These are phyloP conservation scores for Diaporthe australafricana DNA, from an alignment of 2,329 filamentous ascomycete species.

Conservation along the genomic window DNA sequence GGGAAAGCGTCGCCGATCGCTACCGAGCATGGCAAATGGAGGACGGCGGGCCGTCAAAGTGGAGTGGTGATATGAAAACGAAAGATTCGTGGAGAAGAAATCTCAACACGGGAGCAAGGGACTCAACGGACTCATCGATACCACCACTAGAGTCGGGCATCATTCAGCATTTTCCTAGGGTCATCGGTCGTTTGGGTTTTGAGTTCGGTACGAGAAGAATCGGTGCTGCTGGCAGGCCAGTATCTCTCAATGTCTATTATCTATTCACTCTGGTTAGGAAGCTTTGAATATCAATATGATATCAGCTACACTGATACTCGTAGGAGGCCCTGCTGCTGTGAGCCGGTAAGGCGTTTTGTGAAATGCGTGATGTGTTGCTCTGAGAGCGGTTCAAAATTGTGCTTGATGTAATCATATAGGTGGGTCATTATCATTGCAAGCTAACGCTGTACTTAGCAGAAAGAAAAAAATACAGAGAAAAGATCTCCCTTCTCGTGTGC, in stretches of 20 bases:
- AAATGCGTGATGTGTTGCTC: background rate
- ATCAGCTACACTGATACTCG: background rate
- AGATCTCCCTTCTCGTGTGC: background rate
- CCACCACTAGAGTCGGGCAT: constrained; percentile 6
- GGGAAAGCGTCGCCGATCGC: constrained; percentile 18
- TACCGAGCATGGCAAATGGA: constrained; percentile 2
- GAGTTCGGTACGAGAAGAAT: constrained; percentile 12
- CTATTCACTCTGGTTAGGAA: constrained; percentile 3
- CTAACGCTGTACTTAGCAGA: background rate
- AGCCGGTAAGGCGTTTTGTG: background rate
- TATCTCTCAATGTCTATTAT: constrained; percentile 28
- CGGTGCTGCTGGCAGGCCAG: constrained; percentile 25
- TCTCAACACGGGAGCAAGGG: background rate
- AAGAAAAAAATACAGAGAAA: background rate
- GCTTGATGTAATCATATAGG: background rate
- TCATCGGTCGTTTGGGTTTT: background rate
- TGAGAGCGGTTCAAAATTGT: background rate
- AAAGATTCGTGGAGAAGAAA: background rate
- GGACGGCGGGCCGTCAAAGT: constrained; percentile 9
- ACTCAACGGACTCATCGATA: background rate
- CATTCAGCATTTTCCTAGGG: constrained; percentile 15
- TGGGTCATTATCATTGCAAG: background rate
- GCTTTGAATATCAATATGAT: constrained; percentile 3
- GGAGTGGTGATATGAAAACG: background rate
- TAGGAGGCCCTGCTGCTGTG: background rate